These are phyloP conservation scores for Wickerhamomyces tratensis DNA, from an alignment of 805 yeast species.

Conservation along the genomic window DNA sequence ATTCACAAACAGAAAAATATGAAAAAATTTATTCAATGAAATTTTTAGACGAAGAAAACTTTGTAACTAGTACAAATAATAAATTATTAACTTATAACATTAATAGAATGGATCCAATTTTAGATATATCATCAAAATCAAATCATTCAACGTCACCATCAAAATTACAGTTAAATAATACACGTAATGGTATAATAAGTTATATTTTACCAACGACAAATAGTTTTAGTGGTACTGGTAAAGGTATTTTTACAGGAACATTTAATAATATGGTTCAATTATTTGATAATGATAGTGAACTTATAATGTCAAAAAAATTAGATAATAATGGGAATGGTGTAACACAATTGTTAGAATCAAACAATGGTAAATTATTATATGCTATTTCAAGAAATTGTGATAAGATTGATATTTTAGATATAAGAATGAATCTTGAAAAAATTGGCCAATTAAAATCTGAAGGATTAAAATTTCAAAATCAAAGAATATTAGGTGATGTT, in stretches of 20 bases:
- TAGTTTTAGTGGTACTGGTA: constrained; percentile 11
- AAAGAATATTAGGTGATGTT: constrained; percentile 15
- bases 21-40: constrained; percentile 20
- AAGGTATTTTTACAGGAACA: constrained; percentile 21
- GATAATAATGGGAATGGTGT: constrained; percentile 20
- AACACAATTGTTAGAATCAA: constrained; percentile 24
- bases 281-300: constrained; percentile 17
- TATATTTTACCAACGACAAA: constrained; percentile 4
- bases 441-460: constrained; percentile 5
- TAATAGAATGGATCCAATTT: constrained; percentile 14
- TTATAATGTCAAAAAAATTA: constrained; percentile 6
- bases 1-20: constrained; percentile 23
- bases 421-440: constrained; percentile 18
- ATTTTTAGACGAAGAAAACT: constrained; percentile 12
- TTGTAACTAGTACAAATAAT: constrained; percentile 23
- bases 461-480: constrained; percentile 7
- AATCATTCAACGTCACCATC: too few relatives aligned
- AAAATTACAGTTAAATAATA: not conserved
- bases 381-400: constrained; percentile 20
- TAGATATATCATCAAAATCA: not conserved
- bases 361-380: constrained; percentile 26
- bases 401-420: constrained; percentile 24
- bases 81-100: constrained; percentile 22
- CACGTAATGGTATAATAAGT: constrained; percentile 12
- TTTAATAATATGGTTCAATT: constrained; percentile 20